Conservation (phyloP, 139 green algal species). For the Penium margaritaceum region DNA sequence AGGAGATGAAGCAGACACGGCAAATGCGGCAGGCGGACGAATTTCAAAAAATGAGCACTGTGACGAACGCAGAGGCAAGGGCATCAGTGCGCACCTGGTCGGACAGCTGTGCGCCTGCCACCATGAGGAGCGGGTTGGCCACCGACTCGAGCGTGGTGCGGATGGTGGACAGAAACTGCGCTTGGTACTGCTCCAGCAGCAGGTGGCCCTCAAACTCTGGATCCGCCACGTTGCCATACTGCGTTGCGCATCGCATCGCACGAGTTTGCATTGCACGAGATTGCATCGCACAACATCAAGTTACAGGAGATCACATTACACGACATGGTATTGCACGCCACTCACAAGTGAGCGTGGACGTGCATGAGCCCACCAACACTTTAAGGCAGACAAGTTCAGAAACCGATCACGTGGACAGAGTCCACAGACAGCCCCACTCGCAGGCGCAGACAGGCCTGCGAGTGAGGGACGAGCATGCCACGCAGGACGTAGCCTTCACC, state of each 20-base stretch:
- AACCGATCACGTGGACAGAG: no score
- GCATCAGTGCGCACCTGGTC: constrained; percentile 3
- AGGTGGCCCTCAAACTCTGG: constrained; percentile 48
- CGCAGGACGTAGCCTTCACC: background rate
- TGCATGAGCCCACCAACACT: no score
- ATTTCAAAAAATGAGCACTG: background rate
- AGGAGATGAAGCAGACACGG: no score
- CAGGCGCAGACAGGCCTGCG: no score
- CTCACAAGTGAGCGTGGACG: no score
- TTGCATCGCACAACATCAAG: no score
- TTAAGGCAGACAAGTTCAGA: no score
- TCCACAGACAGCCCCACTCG: no score
- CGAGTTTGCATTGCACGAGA: no score
- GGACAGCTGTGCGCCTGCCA: constrained; percentile 18
- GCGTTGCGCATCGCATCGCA: constrained; percentile 1
- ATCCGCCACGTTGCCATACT: constrained; percentile 42
- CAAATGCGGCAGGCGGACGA: background rate
- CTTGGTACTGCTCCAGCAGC: constrained; percentile 49
- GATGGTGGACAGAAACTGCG: constrained; percentile 40
- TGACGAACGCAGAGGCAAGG: no score
- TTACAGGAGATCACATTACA: no score
- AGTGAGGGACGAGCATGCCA: background rate
- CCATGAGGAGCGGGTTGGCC: constrained; percentile 16
- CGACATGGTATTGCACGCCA: no score
- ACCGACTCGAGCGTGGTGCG: constrained; percentile 19